Base-by-base conservation (phyloP, 176 grass and related monocot genomes). In the Musa troglodytarum region DNA sequence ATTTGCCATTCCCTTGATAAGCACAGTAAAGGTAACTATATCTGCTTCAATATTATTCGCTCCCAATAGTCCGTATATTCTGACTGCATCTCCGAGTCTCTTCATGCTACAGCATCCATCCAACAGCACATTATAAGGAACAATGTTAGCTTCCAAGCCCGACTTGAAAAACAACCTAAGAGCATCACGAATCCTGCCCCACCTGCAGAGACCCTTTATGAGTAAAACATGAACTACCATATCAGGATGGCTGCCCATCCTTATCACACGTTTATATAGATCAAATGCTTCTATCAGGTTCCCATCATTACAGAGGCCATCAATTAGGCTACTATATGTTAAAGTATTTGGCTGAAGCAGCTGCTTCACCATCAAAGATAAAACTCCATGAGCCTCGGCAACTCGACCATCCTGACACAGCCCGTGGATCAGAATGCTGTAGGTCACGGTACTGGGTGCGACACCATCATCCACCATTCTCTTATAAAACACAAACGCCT, bases 261-360 rank as follows among this genome's bases (percentile, higher is more conserved):
- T 52, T 57, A 49, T 19, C 12, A 29, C 54, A 59, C 49, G 53
- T 25, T 59, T 58, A 59, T 74, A 74, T 29, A 74, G 62, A 28
- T 65, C 75, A 77, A 77, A 26, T 66, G 75, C 75, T 66, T 77
- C 75, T 52, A 15, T 66, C 75, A 66, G 53, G 13, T 77, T 77
- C 34, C 75, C 75, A 52, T 7, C 29, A 66, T 29, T 65, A 43
- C 59, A 77, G 58, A 77, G 59, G 13, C 75, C 75, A 77, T 77
- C 49, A 21, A 70, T 50, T 8, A 70, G 73, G 25, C 73, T 21
- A 58, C 73, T 75, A 58, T 61, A 75, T 8, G 73, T 75, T 54
- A 75, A 49, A 59, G 19, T 54, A 21, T 75, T 75, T 58, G 73
- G 73, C 54, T 75, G 26, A 12, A 75, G 14, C 25, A 56, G 16